Evolutionary conservation across 1,139 yeast species (phyloP), one percentile per base, ranked within the genome.

Genomic region (Taphrina deformans): DNA sequence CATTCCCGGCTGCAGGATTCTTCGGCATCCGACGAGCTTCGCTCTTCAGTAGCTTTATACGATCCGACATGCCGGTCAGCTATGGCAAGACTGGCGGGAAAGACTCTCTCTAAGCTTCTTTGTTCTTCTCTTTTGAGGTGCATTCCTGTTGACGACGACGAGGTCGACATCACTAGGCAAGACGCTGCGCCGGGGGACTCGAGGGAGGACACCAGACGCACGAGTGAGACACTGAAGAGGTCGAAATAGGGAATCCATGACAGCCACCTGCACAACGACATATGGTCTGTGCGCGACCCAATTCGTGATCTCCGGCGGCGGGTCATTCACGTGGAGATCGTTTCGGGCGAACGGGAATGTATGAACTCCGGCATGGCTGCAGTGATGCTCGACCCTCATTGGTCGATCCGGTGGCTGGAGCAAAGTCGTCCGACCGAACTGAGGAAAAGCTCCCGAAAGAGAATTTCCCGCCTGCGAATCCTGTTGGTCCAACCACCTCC

Each of bases 21-120:
- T 50, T 59, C 10, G 63, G 63, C 51, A 59, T 16, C 31, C 51
- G 40, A 44, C 50, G 33, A n/a, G 50, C 50, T 18, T 59, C 63
- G 35, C 21, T 48, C 50, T 59, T 48, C 24, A 59, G 40, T 7
- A 16, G 26, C 63, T 24, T n/a, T n/a, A 59, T 48, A 51, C 63
- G 63, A 41, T 59, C 56, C 16, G 63, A 35, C 63, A 59, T 59
- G 35, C n/a, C 29, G 21, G 35, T 48, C 53, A 23, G 6, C 27
- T 23, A 7, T n/a, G 27, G 27, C 27, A n/a, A 23, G 2, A 10
- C 27, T 44, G 12, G 27, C 26, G 27, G 7, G 16, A 10, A 7
- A 38, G 41, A 38, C 14, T 16, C 26, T 21, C 7, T 7, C 26
- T 9, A 7, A n/a, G 21, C 7, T 23, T 21, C n/a, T n/a, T 44